Percentiles rank a stretch among this genome's conserved stretches.
These are phyloP conservation scores for Pythium rhizo-oryzae DNA, from an alignment of 352 stramenopile genomes.

Conservation along the genomic window DNA sequence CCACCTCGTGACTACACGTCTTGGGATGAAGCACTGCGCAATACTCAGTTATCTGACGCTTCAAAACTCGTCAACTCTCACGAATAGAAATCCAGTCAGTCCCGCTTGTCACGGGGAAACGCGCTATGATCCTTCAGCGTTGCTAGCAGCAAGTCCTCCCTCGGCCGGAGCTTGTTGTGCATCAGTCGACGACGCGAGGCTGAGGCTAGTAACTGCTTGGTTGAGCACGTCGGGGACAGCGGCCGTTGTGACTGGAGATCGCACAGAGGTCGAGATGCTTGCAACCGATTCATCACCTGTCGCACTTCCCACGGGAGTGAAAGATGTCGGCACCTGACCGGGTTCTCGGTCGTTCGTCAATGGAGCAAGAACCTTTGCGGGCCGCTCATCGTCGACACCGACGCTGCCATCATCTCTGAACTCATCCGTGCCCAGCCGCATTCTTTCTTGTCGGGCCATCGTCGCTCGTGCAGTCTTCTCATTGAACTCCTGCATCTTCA, in stretches of 20 bases:
- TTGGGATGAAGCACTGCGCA: too few relatives aligned
- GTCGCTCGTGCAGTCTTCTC: conserved; percentile 63
- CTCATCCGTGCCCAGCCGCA: conserved; percentile 29
- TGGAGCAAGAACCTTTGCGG: too few relatives aligned
- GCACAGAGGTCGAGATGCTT: background rate
- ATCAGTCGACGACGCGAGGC: too few relatives aligned
- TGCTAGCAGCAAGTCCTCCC: too few relatives aligned
- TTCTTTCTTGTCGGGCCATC: conserved; percentile 59
- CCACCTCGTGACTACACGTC: too few relatives aligned
- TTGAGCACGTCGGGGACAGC: too few relatives aligned
- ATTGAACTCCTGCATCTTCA: conserved; percentile 86
- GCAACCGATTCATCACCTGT: background rate
- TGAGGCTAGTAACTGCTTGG: background rate
- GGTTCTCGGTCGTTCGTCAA: too few relatives aligned
- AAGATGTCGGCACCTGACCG: too few relatives aligned
- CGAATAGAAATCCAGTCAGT: conserved; percentile 10
- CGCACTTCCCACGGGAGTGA: background rate
- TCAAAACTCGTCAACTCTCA: conserved; percentile 17
- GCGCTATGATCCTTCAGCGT: background rate
- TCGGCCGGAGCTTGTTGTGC: too few relatives aligned
- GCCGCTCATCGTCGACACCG: too few relatives aligned
- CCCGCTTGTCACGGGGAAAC: background rate
- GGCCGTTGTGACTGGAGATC: too few relatives aligned
- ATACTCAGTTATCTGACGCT: background rate
- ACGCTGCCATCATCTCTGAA: conserved; percentile 19